These are phyloP conservation scores for sweet orange (Citrus sinensis) DNA, from an alignment of 345 rosid species.

Conservation along the genomic window DVS_A1.0 CM039161.1:3277001-3277500, in stretches of 20 bases:
- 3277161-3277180: conserved; percentile 90
- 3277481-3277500: conserved; percentile 67
- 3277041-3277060: not conserved
- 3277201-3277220: conserved; percentile 67
- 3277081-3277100: not conserved
- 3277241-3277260: conserved; percentile 85
- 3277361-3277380: conserved; percentile 77
- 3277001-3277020: no score
- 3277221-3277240: conserved; percentile 62
- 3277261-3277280: conserved; percentile 82
- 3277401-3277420: conserved; percentile 83
- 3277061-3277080: not conserved
- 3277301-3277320: conserved; percentile 92
- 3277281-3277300: conserved; percentile 64
- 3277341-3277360: conserved; percentile 67
- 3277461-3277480: conserved; percentile 66
- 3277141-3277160: conserved; percentile 83
- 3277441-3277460: conserved; percentile 92
- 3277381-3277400: conserved; percentile 87
- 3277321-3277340: conserved; percentile 55
- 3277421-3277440: conserved; percentile 86
- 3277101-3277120: conserved; percentile 66
- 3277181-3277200: conserved; percentile 86
- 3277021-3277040: not conserved
- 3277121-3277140: conserved; percentile 91